Evolutionary conservation across 2,329 filamentous ascomycete species (phyloP), one percentile per base, ranked within the genome.

Genomic region (Biscogniauxia sp.): DNA sequence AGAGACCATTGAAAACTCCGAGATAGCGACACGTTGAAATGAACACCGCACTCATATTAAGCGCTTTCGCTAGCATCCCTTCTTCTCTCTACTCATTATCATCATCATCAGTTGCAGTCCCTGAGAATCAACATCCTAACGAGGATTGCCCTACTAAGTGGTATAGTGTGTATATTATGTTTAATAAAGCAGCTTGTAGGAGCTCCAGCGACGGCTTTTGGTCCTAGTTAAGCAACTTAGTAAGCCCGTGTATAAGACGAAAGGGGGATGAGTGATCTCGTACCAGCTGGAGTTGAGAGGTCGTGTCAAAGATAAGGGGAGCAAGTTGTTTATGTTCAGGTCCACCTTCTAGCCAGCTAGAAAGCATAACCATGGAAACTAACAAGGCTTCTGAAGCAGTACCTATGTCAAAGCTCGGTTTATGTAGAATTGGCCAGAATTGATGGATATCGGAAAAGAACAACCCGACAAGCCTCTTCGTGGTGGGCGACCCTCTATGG

Each of bases 21-120:
- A 66, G 58, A 54, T 62, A 62, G 2, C 64, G 64, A 56, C 62
- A 66, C 20, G 62, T 64, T 11, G 64, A 60, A 51, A 66, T 60
- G 19, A 66, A 26, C 32, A 61, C 50, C 6, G 54, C 60, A 3
- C 26, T 58, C 5, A 66, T 58, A 26, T 57, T 64, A 9, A 66
- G 60, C 11, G 58, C 60, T 57, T 55, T 64, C 25, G 62, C 49
- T 45, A 66, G 53, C 57, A 61, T 64, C 49, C 62, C 64, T 13
- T 64, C 64, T 25, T 50, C 49, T 3, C 53, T 62, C 64, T 66
- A 56, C 3, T n/a, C 5, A 53, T n/a, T 4, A 53, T 45, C 41
- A 53, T 57, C 9, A 49, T 53, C 20, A 53, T 53, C 19, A 53
- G 51, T 50, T 53, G 19, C 2, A 45, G 11, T 11, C 13, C 7